Evolutionary conservation across 2,329 filamentous ascomycete genomes (phyloP).

Genomic region (Gnomoniopsis sp.): DNA sequence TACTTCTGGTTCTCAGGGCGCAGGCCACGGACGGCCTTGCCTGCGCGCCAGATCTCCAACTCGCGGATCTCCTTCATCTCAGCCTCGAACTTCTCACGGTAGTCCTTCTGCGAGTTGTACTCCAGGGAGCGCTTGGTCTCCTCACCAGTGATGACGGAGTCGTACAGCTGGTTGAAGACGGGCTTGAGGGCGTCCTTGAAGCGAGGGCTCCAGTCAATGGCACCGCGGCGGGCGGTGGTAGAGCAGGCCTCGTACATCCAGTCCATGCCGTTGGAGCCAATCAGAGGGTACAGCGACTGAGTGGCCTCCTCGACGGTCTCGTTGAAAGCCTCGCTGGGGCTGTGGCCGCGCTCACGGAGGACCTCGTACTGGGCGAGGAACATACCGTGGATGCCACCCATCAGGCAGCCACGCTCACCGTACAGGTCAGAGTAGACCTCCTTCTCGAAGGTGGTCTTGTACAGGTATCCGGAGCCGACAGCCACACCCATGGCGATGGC

Average conservation of each 20-base stretch:
- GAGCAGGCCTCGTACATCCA: slow-evolving; percentile 99
- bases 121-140: slow-evolving; percentile 97
- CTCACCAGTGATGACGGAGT: slow-evolving; percentile 82
- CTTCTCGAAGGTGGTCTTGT: slow-evolving; percentile 99
- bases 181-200: slow-evolving; percentile 99
- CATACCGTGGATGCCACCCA: slow-evolving; percentile 99
- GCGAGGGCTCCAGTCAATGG: slow-evolving; percentile 95
- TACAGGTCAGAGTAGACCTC: slow-evolving; percentile 99
- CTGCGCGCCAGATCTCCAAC: slow-evolving; percentile 98
- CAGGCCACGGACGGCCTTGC: slow-evolving; percentile 90
- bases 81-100: slow-evolving; percentile 94
- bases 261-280: slow-evolving; percentile 98
- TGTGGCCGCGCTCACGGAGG: slow-evolving; percentile 96
- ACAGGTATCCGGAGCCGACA: slow-evolving; percentile 96
- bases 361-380: slow-evolving; percentile 99
- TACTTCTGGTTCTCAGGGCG: slow-evolving; percentile 86
- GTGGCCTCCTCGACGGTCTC: slow-evolving; percentile 99
- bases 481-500: slow-evolving; percentile 94
- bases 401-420: slow-evolving; percentile 98
- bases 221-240: slow-evolving; percentile 94
- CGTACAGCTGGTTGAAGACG: slow-evolving; percentile 96
- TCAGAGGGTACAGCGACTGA: slow-evolving; percentile 95
- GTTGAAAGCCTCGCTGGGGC: slow-evolving; percentile 98
- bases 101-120: slow-evolving; percentile 94
- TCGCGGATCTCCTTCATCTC: slow-evolving; percentile 99